A percentile compares a stretch with the other conserved stretches of the same genome.
These are phyloP conservation scores for Fusarium bactridioides DNA, from an alignment of 2,329 filamentous ascomycete genomes.

Conservation along the genomic window DNA sequence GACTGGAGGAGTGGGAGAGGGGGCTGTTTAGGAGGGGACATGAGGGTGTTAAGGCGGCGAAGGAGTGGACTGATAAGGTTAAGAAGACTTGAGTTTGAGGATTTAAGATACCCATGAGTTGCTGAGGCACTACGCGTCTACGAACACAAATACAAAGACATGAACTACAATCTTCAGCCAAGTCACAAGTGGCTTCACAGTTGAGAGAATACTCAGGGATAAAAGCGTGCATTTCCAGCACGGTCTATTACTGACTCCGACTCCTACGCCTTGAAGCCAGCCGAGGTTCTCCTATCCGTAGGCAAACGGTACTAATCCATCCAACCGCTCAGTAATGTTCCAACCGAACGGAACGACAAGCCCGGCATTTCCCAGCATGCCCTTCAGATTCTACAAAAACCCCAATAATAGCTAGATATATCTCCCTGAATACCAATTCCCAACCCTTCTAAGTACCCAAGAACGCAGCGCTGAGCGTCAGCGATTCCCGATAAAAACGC, in stretches of 20 bases:
- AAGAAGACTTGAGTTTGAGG: conserved; percentile 44
- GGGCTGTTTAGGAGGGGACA: conserved; percentile 77
- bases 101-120: conserved; percentile 36
- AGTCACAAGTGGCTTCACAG: not conserved
- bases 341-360: conserved; percentile 40
- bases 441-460: conserved; percentile 8
- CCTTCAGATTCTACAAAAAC: conserved; percentile 24
- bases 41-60: conserved; percentile 74
- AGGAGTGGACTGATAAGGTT: conserved; percentile 73
- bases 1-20: conserved; percentile 90
- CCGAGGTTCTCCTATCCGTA: conserved; percentile 32
- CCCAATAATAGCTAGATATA: conserved; percentile 15
- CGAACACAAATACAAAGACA: not conserved
- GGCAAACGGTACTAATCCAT: conserved; percentile 40
- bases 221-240: conserved; percentile 43
- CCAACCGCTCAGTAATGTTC: conserved; percentile 40
- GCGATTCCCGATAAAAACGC: conserved; percentile 25
- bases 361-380: conserved; percentile 32
- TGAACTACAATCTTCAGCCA: not conserved
- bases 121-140: conserved; percentile 25
- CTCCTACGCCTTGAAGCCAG: conserved; percentile 41
- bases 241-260: conserved; percentile 39
- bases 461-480: conserved; percentile 4
- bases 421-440: conserved; percentile 13
- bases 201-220: conserved; percentile 7